phyloP scores from a whole-genome alignment of 2,329 filamentous ascomycete species.

The Acephala macrosclerotiorum region DNA sequence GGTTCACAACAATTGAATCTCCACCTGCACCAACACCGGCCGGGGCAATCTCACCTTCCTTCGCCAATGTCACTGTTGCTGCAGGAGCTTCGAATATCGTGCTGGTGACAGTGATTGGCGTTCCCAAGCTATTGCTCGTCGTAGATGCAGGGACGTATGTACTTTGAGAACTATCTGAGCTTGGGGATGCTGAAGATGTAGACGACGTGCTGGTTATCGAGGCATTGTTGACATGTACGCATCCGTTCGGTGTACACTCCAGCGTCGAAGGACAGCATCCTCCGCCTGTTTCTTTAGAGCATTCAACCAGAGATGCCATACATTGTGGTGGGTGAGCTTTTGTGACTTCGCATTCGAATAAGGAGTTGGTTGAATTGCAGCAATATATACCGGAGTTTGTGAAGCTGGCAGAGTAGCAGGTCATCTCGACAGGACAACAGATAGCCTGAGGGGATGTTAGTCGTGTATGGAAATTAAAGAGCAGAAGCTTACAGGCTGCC shows the following conservation, averaged over 20 bases:
- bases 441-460: conserved; percentile 33
- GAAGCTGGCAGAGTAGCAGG: conserved; percentile 33
- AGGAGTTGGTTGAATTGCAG: conserved; percentile 35
- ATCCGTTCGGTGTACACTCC: conserved; percentile 37
- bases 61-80: conserved; percentile 36
- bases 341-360: conserved; percentile 31
- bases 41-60: conserved; percentile 39
- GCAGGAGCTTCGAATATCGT: conserved; percentile 29
- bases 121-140: conserved; percentile 13
- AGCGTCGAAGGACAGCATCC: conserved; percentile 38
- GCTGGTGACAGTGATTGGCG: conserved; percentile 28
- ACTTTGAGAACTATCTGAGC: neutral
- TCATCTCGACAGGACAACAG: conserved; percentile 40
- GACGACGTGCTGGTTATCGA: conserved; percentile 20
- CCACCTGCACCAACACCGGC: conserved; percentile 19
- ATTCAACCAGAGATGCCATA: conserved; percentile 33
- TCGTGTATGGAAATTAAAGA: neutral
- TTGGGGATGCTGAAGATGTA: neutral
- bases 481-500: conserved; percentile 36
- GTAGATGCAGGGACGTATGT: conserved; percentile 1
- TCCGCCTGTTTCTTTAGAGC: conserved; percentile 36
- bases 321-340: conserved; percentile 35
- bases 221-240: conserved; percentile 28
- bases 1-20: conserved; percentile 20
- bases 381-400: conserved; percentile 40